phyloP scores from a whole-genome alignment of 106 monocot genomes.

The Platanthera zijinensis region DNA sequence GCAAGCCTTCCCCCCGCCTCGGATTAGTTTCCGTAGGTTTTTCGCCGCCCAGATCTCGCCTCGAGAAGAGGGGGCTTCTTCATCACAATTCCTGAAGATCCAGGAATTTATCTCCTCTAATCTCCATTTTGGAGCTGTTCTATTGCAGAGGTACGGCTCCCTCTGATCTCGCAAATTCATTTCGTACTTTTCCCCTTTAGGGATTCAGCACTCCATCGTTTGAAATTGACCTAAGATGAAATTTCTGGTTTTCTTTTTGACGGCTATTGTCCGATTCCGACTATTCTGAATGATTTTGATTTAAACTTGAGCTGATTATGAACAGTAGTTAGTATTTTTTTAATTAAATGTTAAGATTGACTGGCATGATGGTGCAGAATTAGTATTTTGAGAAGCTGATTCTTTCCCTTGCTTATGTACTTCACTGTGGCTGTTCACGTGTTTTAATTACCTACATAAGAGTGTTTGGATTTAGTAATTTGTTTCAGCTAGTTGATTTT shows the following conservation, averaged over 20 bases:
- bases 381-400: not conserved
- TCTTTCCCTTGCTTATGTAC: not conserved
- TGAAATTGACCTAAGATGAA: not conserved
- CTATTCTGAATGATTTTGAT: not conserved
- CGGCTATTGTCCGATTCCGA: not conserved
- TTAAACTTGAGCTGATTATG: not conserved
- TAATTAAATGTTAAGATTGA: not conserved
- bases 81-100: not conserved
- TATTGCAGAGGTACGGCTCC: not conserved
- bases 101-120: not conserved
- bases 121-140: not conserved
- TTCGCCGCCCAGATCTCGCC: not conserved
- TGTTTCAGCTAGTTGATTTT: not conserved
- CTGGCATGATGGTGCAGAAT: not conserved
- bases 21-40: not conserved
- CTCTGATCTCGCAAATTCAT: not conserved
- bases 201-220: not conserved
- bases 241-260: not conserved
- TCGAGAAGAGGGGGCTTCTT: not conserved
- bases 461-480: not conserved
- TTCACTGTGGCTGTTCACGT: not conserved
- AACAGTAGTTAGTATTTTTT: not conserved
- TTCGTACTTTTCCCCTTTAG: not conserved
- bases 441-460: not conserved
- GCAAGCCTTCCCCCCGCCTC: no score